Percentiles rank a stretch among this genome's conserved stretches.
Conservation (phyloP, 192 early-diverging fungal species). For the Podila verticillata region DNA sequence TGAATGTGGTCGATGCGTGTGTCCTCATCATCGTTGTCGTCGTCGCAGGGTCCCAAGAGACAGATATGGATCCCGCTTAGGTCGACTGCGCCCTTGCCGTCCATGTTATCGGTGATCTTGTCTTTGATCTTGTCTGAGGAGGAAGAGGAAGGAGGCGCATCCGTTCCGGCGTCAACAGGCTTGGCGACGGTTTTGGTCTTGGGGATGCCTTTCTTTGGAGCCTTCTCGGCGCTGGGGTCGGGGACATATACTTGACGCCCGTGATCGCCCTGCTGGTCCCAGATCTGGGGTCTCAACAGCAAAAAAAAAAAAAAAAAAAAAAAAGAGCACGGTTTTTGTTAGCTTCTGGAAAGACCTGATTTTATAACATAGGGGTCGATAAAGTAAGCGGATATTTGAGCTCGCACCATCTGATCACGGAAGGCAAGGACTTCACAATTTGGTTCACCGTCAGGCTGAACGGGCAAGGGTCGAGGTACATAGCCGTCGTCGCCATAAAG, state of each 20-base stretch:
- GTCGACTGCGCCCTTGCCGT: background rate
- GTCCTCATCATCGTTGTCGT: background rate
- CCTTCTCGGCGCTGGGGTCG: background rate
- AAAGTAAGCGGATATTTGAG: background rate
- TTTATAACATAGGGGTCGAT: too few relatives aligned
- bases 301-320: background rate
- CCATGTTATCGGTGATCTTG: background rate
- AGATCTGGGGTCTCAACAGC: conserved; percentile 9
- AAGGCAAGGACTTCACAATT: background rate
- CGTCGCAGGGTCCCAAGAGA: background rate
- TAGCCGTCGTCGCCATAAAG: conserved; percentile 31
- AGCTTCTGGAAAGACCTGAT: too few relatives aligned
- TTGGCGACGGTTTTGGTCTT: background rate
- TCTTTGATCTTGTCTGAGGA: background rate
- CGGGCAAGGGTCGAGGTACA: conserved; percentile 4
- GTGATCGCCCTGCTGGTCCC: conserved; percentile 25
- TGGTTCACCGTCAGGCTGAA: background rate
- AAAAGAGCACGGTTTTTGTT: too few relatives aligned
- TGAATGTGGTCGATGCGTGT: conserved; percentile 9
- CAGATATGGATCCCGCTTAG: conserved; percentile 3
- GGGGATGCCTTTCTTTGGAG: background rate
- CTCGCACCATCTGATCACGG: conserved; percentile 24
- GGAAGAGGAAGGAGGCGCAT: background rate
- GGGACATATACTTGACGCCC: background rate
- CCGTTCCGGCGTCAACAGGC: background rate